Percentiles rank a stretch among this genome's conserved stretches.
Evolutionary conservation across 139 green algal species (phyloP).

Genomic region (Chlorella sp.): DNA sequence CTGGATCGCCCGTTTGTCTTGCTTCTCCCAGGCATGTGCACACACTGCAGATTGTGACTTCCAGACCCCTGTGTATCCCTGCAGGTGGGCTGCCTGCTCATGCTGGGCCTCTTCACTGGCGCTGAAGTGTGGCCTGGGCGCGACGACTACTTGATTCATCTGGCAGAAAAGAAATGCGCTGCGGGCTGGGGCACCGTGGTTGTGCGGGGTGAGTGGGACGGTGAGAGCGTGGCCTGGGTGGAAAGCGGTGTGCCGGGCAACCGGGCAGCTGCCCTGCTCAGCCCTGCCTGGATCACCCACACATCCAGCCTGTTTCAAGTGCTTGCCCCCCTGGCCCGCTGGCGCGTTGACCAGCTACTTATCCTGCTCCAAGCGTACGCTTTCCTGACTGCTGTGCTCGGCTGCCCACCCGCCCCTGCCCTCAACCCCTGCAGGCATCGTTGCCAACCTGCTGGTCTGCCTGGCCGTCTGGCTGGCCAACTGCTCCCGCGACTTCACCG

Average conservation of each 20-base stretch:
- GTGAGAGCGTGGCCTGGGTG: neutral
- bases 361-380: too few species aligned
- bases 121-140: neutral
- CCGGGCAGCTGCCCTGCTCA: neutral
- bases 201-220: constrained; percentile 8
- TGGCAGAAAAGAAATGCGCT: neutral
- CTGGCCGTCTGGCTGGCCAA: constrained; percentile 27
- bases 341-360: neutral
- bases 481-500: neutral
- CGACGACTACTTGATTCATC: neutral
- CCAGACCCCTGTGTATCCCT: neutral
- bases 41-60: neutral
- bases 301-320: neutral
- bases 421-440: constrained; percentile 5
- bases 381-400: neutral
- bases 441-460: constrained; percentile 24
- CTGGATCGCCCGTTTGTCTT: neutral
- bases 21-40: neutral
- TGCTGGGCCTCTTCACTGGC: constrained; percentile 12
- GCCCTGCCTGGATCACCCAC: too few species aligned
- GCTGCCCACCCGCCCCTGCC: neutral
- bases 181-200: constrained; percentile 8
- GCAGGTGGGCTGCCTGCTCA: constrained; percentile 16
- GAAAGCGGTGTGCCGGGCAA: neutral
- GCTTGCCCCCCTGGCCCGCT: neutral